phyloP scores from a whole-genome alignment of 1,284 basidiomycete genomes.

The Puccinia brachypodii region DNA sequence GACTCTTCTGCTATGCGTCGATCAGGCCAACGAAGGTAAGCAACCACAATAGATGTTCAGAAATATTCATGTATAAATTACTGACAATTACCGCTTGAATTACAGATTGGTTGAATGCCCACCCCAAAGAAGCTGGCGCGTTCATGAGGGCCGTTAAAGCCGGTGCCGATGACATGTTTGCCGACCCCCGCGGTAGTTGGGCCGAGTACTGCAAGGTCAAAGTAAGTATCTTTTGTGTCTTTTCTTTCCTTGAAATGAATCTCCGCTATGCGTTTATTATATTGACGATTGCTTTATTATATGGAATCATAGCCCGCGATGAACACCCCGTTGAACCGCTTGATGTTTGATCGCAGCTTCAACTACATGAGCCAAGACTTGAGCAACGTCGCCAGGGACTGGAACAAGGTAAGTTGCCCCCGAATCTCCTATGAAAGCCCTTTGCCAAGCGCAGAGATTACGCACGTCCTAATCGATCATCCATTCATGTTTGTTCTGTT shows the following conservation, averaged over 20 bases:
- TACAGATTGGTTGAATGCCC: slow-evolving; percentile 51
- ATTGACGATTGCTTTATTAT: not conserved
- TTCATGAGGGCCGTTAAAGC: slow-evolving; percentile 59
- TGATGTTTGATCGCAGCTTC: slow-evolving; percentile 56
- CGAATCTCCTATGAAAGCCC: not conserved
- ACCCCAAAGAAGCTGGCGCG: slow-evolving; percentile 57
- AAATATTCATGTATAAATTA: not conserved
- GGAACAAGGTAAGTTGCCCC: slow-evolving; percentile 52
- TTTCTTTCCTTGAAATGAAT: not conserved
- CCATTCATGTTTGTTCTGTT: too few species aligned
- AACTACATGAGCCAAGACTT: slow-evolving; percentile 58
- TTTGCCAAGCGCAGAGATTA: too few species aligned
- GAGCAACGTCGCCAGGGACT: slow-evolving; percentile 54
- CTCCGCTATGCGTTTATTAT: not conserved
- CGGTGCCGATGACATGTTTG: slow-evolving; percentile 56
- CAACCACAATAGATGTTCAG: not conserved
- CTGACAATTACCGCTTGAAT: not conserved
- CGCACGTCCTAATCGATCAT: not conserved
- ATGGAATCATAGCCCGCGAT: slow-evolving; percentile 51
- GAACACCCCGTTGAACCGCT: slow-evolving; percentile 56
- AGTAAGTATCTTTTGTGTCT: slow-evolving; percentile 49
- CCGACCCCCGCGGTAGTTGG: slow-evolving; percentile 57
- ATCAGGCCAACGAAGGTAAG: slow-evolving; percentile 46
- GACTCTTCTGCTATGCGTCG: not conserved
- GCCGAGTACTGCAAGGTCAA: slow-evolving; percentile 56